Percentiles rank a stretch among this genome's conserved stretches.
These are phyloP conservation scores for Typha latifolia DNA, from an alignment of 176 grass and related monocot genomes.

Conservation along the genomic window DNA sequence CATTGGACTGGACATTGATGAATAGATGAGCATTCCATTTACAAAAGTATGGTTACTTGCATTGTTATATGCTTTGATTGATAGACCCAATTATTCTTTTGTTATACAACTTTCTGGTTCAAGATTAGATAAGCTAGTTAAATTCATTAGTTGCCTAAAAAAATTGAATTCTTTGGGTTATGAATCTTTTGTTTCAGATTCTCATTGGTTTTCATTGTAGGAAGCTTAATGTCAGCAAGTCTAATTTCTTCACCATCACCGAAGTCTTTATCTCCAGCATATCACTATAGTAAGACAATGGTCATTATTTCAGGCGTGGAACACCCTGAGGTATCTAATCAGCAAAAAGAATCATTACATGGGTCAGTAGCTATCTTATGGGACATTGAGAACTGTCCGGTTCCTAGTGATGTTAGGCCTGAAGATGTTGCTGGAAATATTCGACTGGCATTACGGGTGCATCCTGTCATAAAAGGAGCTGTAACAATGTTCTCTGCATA, in stretches of 20 bases:
- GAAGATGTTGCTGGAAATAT: constrained; percentile 88
- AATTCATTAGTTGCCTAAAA: too few species aligned
- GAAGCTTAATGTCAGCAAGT: constrained; percentile 26
- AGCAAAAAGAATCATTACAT: constrained; percentile 26
- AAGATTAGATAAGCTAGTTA: too few species aligned
- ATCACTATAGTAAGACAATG: constrained; percentile 20
- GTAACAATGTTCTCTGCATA: constrained; percentile 83
- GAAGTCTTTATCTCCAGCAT: constrained; percentile 26
- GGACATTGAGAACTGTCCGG: constrained; percentile 94
- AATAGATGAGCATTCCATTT: too few species aligned
- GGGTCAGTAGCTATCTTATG: constrained; percentile 79
- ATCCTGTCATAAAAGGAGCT: constrained; percentile 58
- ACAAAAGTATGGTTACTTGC: too few species aligned
- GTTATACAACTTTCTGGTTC: too few species aligned
- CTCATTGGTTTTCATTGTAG: constrained; percentile 22
- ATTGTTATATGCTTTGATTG: too few species aligned
- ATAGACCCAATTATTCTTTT: too few species aligned
- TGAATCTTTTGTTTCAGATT: background rate
- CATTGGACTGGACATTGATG: too few species aligned
- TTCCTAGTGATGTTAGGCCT: constrained; percentile 72
- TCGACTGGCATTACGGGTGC: constrained; percentile 55
- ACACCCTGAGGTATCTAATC: constrained; percentile 26
- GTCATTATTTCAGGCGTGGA: constrained; percentile 31
- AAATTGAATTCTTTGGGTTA: too few species aligned
- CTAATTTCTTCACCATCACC: constrained; percentile 30